phyloP scores from a whole-genome alignment of 1,284 basidiomycete species.

The Rhodotorula sp. region DNA sequence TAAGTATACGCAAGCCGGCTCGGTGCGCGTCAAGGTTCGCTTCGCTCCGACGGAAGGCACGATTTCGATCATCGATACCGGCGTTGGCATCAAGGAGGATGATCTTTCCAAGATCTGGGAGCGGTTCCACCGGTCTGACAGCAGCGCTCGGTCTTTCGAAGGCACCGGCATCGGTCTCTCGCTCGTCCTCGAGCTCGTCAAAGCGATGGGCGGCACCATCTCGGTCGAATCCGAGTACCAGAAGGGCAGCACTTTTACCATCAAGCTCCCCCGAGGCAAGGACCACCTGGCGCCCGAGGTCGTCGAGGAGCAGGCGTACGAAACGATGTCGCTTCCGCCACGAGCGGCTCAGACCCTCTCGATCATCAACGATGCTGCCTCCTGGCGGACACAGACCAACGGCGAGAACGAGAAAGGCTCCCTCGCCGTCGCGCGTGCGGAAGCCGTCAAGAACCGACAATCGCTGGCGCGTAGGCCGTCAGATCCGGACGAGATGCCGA shows the following conservation, averaged over 20 bases:
- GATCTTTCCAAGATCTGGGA: conserved; percentile 47
- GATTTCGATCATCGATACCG: conserved; percentile 49
- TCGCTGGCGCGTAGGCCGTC: not conserved
- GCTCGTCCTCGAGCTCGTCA: conserved; percentile 48
- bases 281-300: conserved; percentile 33
- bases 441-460: not conserved
- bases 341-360: conserved; percentile 19
- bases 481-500: not conserved
- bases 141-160: conserved; percentile 46
- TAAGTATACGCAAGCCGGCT: conserved; percentile 40
- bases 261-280: conserved; percentile 25
- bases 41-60: conserved; percentile 27
- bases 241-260: conserved; percentile 36
- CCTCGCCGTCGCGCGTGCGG: not conserved
- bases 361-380: conserved; percentile 31
- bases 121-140: conserved; percentile 50
- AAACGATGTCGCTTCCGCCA: conserved; percentile 5
- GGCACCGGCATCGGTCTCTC: conserved; percentile 51
- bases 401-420: not conserved
- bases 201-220: conserved; percentile 51
- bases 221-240: conserved; percentile 45
- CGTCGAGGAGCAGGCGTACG: conserved; percentile 18
- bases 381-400: conserved; percentile 15
- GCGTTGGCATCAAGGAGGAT: conserved; percentile 38
- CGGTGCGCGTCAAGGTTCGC: conserved; percentile 34